These are phyloP conservation scores for Pleoardoris graminearum DNA, from an alignment of 2,329 filamentous ascomycete species.

Conservation along the genomic window DNA sequence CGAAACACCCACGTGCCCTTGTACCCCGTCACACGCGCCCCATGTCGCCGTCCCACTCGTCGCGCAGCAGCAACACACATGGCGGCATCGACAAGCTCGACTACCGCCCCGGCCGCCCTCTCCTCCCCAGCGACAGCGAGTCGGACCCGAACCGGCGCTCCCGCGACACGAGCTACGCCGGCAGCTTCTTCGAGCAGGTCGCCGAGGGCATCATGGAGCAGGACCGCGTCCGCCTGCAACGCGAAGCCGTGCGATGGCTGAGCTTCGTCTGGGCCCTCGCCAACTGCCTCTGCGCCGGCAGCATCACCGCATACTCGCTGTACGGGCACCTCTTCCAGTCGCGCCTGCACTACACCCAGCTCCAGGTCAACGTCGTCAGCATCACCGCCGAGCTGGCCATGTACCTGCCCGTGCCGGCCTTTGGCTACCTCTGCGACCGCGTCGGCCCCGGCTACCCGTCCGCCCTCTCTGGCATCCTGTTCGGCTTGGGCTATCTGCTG, in stretches of 20 bases:
- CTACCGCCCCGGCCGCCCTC: slow-evolving; percentile 49
- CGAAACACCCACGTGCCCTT: slow-evolving; percentile 12
- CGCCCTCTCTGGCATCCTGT: slow-evolving; percentile 70
- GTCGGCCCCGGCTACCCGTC: slow-evolving; percentile 78
- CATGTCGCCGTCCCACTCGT: slow-evolving; percentile 39
- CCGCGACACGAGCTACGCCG: slow-evolving; percentile 52
- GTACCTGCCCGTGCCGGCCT: slow-evolving; percentile 87
- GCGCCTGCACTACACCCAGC: slow-evolving; percentile 82
- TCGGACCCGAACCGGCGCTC: slow-evolving; percentile 41
- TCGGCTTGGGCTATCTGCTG: slow-evolving; percentile 79
- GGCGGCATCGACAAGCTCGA: slow-evolving; percentile 55
- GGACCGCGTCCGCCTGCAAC: slow-evolving; percentile 59
- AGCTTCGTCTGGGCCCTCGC: slow-evolving; percentile 65
- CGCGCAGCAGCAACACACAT: slow-evolving; percentile 37
- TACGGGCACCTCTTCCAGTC: slow-evolving; percentile 91
- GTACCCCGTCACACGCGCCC: slow-evolving; percentile 23
- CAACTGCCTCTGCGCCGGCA: slow-evolving; percentile 79
- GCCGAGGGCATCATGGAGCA: slow-evolving; percentile 63
- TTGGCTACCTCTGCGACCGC: slow-evolving; percentile 91
- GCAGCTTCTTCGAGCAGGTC: slow-evolving; percentile 63
- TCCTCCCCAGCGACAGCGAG: slow-evolving; percentile 43
- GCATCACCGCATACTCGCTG: slow-evolving; percentile 89
- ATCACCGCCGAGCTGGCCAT: slow-evolving; percentile 85
- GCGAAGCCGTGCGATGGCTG: slow-evolving; percentile 56
- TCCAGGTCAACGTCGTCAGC: slow-evolving; percentile 87